These are phyloP conservation scores for Lachnellula hyalina DNA, from an alignment of 2,329 filamentous ascomycete genomes.

Conservation along the genomic window DNA sequence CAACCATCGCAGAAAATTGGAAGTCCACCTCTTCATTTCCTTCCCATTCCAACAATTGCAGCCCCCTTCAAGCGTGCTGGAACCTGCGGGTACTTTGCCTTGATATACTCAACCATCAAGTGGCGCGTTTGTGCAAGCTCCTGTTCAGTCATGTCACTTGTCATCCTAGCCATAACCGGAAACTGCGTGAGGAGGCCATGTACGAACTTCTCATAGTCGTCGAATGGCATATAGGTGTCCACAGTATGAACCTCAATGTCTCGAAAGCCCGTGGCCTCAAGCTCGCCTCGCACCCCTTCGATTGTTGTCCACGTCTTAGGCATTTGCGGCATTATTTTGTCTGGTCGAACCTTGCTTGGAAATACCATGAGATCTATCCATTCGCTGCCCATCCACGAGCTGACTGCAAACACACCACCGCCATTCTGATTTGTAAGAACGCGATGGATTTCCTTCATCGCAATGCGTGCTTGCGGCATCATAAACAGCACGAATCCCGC, in stretches of 20 bases:
- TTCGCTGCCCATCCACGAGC: conserved; percentile 1
- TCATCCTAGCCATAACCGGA: conserved; percentile 2
- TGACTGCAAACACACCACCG: conserved; percentile 1
- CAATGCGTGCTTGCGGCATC: neutral
- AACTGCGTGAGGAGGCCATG: conserved; percentile 1
- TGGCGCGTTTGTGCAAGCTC: neutral
- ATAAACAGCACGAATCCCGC: conserved; percentile 1
- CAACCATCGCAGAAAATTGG: too few species aligned
- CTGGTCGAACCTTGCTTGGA: neutral
- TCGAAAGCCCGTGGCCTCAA: conserved; percentile 2
- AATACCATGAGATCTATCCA: conserved; percentile 3
- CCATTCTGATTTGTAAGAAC: neutral
- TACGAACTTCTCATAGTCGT: neutral
- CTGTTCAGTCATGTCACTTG: neutral
- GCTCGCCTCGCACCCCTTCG: conserved; percentile 2
- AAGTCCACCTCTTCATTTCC: neutral
- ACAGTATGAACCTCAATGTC: conserved; percentile 2
- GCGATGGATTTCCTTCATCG: neutral
- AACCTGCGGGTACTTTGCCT: neutral
- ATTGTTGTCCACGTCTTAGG: conserved; percentile 1
- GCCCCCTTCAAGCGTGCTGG: neutral
- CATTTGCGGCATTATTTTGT: neutral
- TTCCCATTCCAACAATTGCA: conserved; percentile 6
- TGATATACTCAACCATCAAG: conserved; percentile 3
- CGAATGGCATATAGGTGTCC: conserved; percentile 7